A percentile compares a stretch with the other conserved stretches of the same genome.
These are phyloP conservation scores for Pseudoneurospora amorphoporcata DNA, from an alignment of 495 filamentous ascomycete species.

Conservation along the genomic window DNA sequence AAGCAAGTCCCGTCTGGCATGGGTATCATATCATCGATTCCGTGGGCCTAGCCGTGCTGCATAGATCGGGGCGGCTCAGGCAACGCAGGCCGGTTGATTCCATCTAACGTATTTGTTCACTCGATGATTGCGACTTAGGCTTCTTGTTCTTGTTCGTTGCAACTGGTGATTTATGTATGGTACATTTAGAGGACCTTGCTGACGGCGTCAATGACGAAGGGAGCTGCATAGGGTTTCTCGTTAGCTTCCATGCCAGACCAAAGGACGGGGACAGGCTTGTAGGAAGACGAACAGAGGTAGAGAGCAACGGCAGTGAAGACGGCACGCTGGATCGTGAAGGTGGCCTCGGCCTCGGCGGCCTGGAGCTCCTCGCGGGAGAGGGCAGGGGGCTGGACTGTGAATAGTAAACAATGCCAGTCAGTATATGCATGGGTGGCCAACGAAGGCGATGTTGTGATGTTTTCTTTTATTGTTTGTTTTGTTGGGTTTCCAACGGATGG, in stretches of 20 bases:
- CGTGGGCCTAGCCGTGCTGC: background rate
- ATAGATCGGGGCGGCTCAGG: background rate
- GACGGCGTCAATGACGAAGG: slow-evolving; percentile 71
- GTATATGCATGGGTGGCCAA: background rate
- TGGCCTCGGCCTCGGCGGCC: slow-evolving; percentile 61
- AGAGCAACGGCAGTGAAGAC: slow-evolving; percentile 54
- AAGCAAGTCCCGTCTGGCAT: background rate
- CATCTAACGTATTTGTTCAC: background rate
- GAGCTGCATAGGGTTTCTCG: slow-evolving; percentile 41
- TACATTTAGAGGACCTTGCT: slow-evolving; percentile 56
- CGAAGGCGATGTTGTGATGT: background rate
- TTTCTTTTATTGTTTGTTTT: slow-evolving; percentile 22
- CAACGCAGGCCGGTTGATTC: background rate
- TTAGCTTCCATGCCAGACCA: background rate
- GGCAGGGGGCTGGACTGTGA: slow-evolving; percentile 38
- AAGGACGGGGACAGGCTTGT: background rate
- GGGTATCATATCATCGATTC: background rate
- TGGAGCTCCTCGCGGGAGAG: slow-evolving; percentile 42
- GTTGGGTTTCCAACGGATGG: slow-evolving; percentile 1
- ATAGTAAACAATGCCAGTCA: background rate
- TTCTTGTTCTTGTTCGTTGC: background rate
- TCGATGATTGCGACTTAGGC: background rate
- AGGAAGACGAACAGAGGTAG: slow-evolving; percentile 64
- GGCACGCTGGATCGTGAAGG: slow-evolving; percentile 52
- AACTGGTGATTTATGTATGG: background rate